Percentiles rank a stretch among this genome's conserved stretches.
phyloP scores from a whole-genome alignment of 257 asterid species.

The Henckelia pumila region DNA sequence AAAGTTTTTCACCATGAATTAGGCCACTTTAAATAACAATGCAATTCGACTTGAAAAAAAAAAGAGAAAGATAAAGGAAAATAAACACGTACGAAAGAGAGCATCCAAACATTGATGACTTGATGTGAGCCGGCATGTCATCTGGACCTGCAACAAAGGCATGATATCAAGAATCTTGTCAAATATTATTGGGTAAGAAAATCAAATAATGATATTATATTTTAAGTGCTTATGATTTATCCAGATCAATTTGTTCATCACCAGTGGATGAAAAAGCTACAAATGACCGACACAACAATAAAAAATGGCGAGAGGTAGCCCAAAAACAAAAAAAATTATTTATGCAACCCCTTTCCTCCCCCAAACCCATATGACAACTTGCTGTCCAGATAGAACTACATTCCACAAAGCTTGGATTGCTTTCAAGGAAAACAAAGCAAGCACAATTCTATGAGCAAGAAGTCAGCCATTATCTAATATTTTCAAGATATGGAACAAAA shows the following conservation, averaged over 20 bases:
- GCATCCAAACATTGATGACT: conserved; percentile 98
- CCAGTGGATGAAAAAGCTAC: conserved; percentile 11
- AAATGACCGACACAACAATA: background rate
- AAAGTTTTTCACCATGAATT: conserved; percentile 12
- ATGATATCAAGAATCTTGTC: conserved; percentile 13
- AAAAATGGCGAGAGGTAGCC: background rate
- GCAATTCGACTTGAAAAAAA: background rate
- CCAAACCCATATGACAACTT: background rate
- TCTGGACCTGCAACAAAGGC: conserved; percentile 76
- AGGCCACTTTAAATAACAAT: background rate
- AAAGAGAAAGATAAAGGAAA: background rate
- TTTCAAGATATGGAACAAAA: background rate
- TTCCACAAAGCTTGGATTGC: conserved; percentile 9
- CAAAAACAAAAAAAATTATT: background rate
- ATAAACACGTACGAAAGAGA: conserved; percentile 54
- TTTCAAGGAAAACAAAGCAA: background rate
- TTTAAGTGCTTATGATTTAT: too few species aligned
- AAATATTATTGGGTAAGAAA: conserved; percentile 6
- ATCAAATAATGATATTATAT: background rate
- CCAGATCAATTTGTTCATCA: background rate
- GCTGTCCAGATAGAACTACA: conserved; percentile 1
- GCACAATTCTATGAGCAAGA: background rate
- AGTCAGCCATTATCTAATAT: background rate
- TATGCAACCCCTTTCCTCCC: background rate
- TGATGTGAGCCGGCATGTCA: conserved; percentile 98